These are phyloP conservation scores for Phytopythium mirpurense DNA, from an alignment of 352 stramenopile genomes.

Conservation along the genomic window DNA sequence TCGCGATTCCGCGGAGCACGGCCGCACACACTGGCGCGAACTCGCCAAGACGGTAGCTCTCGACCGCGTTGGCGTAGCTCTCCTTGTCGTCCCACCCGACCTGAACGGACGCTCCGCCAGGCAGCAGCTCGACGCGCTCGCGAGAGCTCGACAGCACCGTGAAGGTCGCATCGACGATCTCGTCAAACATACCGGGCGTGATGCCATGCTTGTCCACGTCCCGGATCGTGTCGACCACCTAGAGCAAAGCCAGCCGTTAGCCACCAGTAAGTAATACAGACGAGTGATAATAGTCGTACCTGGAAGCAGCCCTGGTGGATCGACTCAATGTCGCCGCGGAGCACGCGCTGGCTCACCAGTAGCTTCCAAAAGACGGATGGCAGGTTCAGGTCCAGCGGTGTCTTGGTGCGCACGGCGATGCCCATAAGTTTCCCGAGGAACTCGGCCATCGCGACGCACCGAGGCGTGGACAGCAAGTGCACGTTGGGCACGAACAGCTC, in stretches of 20 bases:
- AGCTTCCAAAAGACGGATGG: conserved; percentile 91
- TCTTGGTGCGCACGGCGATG: conserved; percentile 91
- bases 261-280: background rate
- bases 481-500: conserved; percentile 84
- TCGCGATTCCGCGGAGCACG: conserved; percentile 76
- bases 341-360: conserved; percentile 79
- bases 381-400: conserved; percentile 90
- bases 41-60: conserved; percentile 74
- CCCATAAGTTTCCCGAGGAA: conserved; percentile 95
- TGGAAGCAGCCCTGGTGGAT: conserved; percentile 85
- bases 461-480: conserved; percentile 38
- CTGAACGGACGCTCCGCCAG: conserved; percentile 67
- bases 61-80: conserved; percentile 73
- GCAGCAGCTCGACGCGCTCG: conserved; percentile 75
- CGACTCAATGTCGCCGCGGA: conserved; percentile 73
- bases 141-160: conserved; percentile 80
- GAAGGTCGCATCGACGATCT: conserved; percentile 90
- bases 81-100: conserved; percentile 90
- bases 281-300: background rate
- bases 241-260: background rate
- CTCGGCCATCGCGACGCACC: conserved; percentile 85
- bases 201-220: conserved; percentile 76
- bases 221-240: conserved; percentile 87
- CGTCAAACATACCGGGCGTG: conserved; percentile 83
- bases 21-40: conserved; percentile 73